Base-by-base conservation (phyloP, 352 stramenopile genomes). In the Globisporangium yorkense region DNA sequence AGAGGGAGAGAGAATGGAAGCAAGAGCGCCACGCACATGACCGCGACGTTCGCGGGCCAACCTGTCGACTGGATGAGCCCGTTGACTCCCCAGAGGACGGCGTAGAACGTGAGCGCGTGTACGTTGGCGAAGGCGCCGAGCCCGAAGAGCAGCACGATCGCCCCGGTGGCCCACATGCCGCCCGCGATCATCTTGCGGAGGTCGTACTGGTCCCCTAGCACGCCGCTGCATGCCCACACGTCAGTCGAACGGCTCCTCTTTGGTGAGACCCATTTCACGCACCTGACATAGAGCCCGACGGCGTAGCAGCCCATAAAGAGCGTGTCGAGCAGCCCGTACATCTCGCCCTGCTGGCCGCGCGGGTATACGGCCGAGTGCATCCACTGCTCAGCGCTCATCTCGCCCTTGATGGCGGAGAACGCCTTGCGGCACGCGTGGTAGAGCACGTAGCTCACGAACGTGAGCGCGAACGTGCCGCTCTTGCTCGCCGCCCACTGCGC, bases 271-370 rank as follows among this genome's bases (percentile, higher is more conserved):
- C 9, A 33, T 18, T 45, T 45, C 24, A 31, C 60, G 20, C 27
- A 86, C 74, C 76, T 91, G 56, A 88, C 52, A 62, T 89, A 93
- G 21, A 91, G 65, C 13, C 83, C 83, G 3, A 79, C 53, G 8
- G 80, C 83, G 56, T 92, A 91, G 51, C 84, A 89, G 6, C 47
- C 75, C 78, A 92, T 89, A 63, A 92, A 92, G 27, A 92, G 72
- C 51, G 83, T 92, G 57, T 92, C 80, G 20, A 92, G 68, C 20
- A 90, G 70, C 2, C 83, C 83, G 56, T 87, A 89, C 83, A 92
- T 91, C 63, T 91, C 63, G 18, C 69, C 79, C 67, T 92, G 83
- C 58, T 89, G 69, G 33, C 84, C 74, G 21, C 61, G 60, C 9
- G 66, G 37, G 65, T 88, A 90, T 12, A 88, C 18, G 15, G 63